Evolutionary conservation across 1,284 basidiomycete genomes (phyloP).

Genomic region (Hemileia vastatrix): DNA sequence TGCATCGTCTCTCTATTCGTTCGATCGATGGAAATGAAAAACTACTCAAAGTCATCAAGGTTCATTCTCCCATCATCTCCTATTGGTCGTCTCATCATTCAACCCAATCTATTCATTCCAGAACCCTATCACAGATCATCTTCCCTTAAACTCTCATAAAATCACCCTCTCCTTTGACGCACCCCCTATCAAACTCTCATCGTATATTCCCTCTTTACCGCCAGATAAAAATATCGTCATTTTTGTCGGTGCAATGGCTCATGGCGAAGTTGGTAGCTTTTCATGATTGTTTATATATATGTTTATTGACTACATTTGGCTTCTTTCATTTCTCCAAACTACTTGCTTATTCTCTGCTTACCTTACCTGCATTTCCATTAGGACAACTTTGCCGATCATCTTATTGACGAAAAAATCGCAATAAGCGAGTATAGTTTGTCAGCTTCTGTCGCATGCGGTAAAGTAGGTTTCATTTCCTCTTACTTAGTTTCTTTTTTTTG

Average conservation of each 20-base stretch:
- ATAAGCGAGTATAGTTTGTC: constrained; percentile 91
- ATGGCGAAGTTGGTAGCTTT: constrained; percentile 51
- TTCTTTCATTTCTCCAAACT: neutral
- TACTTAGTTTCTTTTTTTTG: neutral
- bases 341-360: neutral
- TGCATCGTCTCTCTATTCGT: constrained; percentile 90
- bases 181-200: constrained; percentile 67
- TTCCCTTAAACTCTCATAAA: constrained; percentile 91
- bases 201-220: constrained; percentile 71
- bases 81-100: constrained; percentile 20
- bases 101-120: constrained; percentile 38
- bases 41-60: constrained; percentile 89
- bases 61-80: constrained; percentile 36
- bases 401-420: constrained; percentile 93
- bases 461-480: constrained; percentile 52
- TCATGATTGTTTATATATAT: constrained; percentile 6
- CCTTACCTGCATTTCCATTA: constrained; percentile 41
- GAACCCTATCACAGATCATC: constrained; percentile 92
- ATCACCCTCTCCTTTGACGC: constrained; percentile 89
- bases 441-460: constrained; percentile 91
- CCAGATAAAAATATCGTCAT: constrained; percentile 82
- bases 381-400: constrained; percentile 94
- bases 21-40: constrained; percentile 95
- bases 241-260: constrained; percentile 95
- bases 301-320: neutral